These are phyloP conservation scores for Quercus berberidifolia DNA, from an alignment of 306 rosid genomes.

Conservation along the genomic window DNA sequence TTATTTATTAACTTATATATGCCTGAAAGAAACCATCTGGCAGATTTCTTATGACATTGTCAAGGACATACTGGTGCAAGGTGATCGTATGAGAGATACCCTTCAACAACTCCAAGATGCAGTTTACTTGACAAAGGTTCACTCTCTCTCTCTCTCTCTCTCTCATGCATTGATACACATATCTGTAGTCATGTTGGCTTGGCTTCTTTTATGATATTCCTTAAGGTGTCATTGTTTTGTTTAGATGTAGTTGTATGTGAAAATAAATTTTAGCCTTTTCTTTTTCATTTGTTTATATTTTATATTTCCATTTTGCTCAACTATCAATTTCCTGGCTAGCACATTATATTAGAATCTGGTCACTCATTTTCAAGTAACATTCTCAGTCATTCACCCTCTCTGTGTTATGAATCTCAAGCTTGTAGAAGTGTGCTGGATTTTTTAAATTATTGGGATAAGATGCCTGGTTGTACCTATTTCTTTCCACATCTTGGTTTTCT, in stretches of 20 bases:
- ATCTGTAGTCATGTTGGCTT: not conserved
- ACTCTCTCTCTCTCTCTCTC: constrained; percentile 22
- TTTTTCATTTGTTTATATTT: not conserved
- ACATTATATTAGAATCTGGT: not conserved
- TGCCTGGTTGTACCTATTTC: not conserved
- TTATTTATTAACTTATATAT: not conserved
- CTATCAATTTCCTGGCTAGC: not conserved
- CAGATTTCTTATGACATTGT: constrained; percentile 83
- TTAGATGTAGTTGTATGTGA: not conserved
- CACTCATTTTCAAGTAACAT: not conserved
- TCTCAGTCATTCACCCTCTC: not conserved
- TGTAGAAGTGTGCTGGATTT: not conserved
- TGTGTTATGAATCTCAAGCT: too few relatives aligned
- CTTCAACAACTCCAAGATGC: constrained; percentile 94
- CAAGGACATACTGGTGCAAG: constrained; percentile 84
- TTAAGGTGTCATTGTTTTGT: not conserved
- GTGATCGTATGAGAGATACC: constrained; percentile 66
- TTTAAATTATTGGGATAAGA: not conserved
- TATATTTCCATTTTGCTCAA: not conserved
- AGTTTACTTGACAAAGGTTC: constrained; percentile 80
- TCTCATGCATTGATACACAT: not conserved
- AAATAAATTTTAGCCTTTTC: not conserved
- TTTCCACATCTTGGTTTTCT: not conserved
- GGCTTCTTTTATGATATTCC: not conserved
- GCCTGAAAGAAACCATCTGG: constrained; percentile 17